Evolutionary conservation across 1,139 yeast species (phyloP), one percentile per base, ranked within the genome.

Genomic region (Pichia sp.): DNA sequence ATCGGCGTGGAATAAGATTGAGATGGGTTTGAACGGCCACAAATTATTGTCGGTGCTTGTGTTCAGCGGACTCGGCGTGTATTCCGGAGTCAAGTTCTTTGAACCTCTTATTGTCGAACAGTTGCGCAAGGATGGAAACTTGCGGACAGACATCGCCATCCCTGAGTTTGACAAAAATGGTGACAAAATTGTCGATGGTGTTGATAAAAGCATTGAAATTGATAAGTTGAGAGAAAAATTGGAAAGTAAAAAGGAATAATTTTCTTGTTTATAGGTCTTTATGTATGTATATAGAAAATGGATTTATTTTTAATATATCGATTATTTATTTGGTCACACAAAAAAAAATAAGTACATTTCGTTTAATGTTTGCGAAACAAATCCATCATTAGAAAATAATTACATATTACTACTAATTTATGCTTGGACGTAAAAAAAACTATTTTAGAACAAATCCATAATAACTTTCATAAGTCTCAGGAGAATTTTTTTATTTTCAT

Each of bases 81-180:
- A 72, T 50, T 63, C 74, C 26, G 77, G 91, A 1, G 64, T 77
- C 42, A 75, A 72, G 55, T 83, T 83, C 62, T 83, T 86, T 70
- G 80, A 79, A 52, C 93, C 94, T 2, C 60, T 83, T 25, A 71
- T 83, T 5, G 70, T 83, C 27, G 91, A 82, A 43, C 83, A 74
- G 51, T 66, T 85, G 45, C 69, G 72, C 50, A 74, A 78, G 54
- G 89, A 83, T 53, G 86, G 87, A 2, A 72, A 74, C 43, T 66
- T 85, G 42, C 69, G 88, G 52, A 57, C 62, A 5, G 88, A 80
- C 52, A 69, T 80, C 25, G 66, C 66, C 15, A 63, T 79, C 21
- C 78, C 77, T 1, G 67, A 72, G 37, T 66, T 64, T 41, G 72
- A 68, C 45, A 63, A 57, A 5, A 64, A 68, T 10, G 72, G 72